Conservation (phyloP, 2,329 filamentous ascomycete genomes). For the Diaporthe helianthi region DNA sequence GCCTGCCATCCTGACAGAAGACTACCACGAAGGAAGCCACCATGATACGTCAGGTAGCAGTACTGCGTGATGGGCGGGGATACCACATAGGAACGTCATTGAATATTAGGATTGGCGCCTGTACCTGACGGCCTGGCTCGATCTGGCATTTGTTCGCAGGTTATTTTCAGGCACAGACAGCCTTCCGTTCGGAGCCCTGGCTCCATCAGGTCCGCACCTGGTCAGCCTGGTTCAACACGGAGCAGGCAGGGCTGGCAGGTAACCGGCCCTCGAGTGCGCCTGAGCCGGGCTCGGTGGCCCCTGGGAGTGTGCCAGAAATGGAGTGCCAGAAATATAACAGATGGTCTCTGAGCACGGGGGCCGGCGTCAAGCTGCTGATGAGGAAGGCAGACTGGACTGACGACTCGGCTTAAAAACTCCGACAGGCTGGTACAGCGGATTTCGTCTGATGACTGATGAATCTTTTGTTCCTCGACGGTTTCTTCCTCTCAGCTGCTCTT, state of each 20-base stretch:
- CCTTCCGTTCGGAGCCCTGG: slow-evolving; percentile 23
- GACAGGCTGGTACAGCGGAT: slow-evolving; percentile 22
- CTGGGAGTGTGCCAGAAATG: neutral
- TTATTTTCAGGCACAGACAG: slow-evolving; percentile 6
- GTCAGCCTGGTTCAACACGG: neutral
- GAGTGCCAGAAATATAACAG: slow-evolving; percentile 4
- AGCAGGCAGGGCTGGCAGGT: slow-evolving; percentile 13
- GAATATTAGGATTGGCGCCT: slow-evolving; percentile 6
- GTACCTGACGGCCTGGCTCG: neutral
- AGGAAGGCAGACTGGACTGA: slow-evolving; percentile 10
- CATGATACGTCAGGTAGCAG: slow-evolving; percentile 27
- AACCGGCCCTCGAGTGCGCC: neutral
- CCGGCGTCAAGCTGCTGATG: slow-evolving; percentile 13
- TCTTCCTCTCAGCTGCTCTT: slow-evolving; percentile 24
- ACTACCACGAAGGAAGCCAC: neutral
- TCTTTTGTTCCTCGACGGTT: slow-evolving; percentile 26
- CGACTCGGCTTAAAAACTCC: slow-evolving; percentile 16
- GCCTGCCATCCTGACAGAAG: slow-evolving; percentile 24
- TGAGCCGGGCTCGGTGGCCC: neutral
- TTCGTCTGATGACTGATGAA: slow-evolving; percentile 29
- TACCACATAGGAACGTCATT: neutral
- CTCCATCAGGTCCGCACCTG: slow-evolving; percentile 29
- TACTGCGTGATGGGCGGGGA: slow-evolving; percentile 10
- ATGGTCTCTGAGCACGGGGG: slow-evolving; percentile 5
- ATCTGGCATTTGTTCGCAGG: neutral